Conservation (phyloP, 768 basidiomycete species). For the Boletus huronensis region DNA sequence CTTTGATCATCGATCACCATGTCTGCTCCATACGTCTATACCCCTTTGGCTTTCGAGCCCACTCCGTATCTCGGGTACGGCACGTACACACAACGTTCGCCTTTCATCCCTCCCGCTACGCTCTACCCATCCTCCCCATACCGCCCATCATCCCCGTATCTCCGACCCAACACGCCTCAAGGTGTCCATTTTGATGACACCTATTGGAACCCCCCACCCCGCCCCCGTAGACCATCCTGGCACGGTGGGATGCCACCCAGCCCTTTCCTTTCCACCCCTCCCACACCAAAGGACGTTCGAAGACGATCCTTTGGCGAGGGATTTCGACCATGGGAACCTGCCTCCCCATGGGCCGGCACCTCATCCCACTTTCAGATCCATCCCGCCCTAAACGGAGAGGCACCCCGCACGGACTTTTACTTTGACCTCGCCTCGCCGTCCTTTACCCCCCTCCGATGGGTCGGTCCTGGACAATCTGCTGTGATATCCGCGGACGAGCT, state of each 20-base stretch:
- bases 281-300: constrained; percentile 12
- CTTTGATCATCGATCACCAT: constrained; percentile 22
- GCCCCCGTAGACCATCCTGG: constrained; percentile 44
- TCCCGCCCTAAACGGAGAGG: constrained; percentile 47
- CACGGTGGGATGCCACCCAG: constrained; percentile 31
- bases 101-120: constrained; percentile 41
- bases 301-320: constrained; percentile 31
- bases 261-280: constrained; percentile 22
- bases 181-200: constrained; percentile 18
- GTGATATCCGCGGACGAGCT: constrained; percentile 46
- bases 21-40: constrained; percentile 44
- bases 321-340: constrained; percentile 18
- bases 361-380: constrained; percentile 29
- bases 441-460: constrained; percentile 43
- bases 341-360: constrained; percentile 23
- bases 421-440: constrained; percentile 54
- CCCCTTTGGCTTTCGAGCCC: constrained; percentile 34
- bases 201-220: constrained; percentile 26
- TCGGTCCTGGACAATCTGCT: constrained; percentile 37
- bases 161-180: constrained; percentile 30
- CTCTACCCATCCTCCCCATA: constrained; percentile 39
- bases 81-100: constrained; percentile 36
- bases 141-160: constrained; percentile 26
- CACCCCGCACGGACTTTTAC: constrained; percentile 41
- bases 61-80: constrained; percentile 35